Base-by-base conservation (phyloP, 2,329 filamentous ascomycete species). In the Cytospora piceae region DNA sequence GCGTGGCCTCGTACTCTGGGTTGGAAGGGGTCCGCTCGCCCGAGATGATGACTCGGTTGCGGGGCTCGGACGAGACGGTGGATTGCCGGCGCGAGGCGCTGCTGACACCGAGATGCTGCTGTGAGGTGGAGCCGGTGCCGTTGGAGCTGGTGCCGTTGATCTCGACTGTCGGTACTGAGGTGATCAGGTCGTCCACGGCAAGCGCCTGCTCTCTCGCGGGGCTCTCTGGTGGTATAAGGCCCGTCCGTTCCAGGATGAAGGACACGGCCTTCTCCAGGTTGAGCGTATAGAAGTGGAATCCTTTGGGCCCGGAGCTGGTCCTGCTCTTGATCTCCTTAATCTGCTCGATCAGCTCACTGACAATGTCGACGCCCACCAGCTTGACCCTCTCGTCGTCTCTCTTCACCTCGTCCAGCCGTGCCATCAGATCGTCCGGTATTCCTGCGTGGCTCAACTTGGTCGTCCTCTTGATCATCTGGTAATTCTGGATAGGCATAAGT, bases 211-310 rank as follows among this genome's bases (percentile, higher is more conserved):
- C 80, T n/a, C 79, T 78, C 15, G 80, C 78, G 1, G 85, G 81
- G 6, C 77, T 75, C 39, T 74, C 71, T 1, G 81, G 78, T 1
- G 92, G 90, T 63, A 98, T 97, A 63, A 99, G 84, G n/a, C 90
- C 80, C 32, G 91, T 92, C 64, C 90, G 83, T 79, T 98, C 94
- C 0, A 98, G 79, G 68, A 98, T 94, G 72, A 97, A 95, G 0
- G 94, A 92, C 3, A 99, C 94, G 0, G 93, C 92, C 79, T 98
- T 99, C 77, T 98, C 94, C 37, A 98, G 82, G 74, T 99, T 99
- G 60, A 99, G 82, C 0, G 95, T 98, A 78, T 97, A 99, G 78
- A 99, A 98, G 75, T 99, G 95, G 77, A 97, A 97, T 7, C 95
- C 95, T 71, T 88, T 84, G 24, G 87, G 90, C 4, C 85, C 84